These are phyloP conservation scores for Neopestalotiopsis rosae DNA, from an alignment of 2,329 filamentous ascomycete genomes.

Conservation along the genomic window DNA sequence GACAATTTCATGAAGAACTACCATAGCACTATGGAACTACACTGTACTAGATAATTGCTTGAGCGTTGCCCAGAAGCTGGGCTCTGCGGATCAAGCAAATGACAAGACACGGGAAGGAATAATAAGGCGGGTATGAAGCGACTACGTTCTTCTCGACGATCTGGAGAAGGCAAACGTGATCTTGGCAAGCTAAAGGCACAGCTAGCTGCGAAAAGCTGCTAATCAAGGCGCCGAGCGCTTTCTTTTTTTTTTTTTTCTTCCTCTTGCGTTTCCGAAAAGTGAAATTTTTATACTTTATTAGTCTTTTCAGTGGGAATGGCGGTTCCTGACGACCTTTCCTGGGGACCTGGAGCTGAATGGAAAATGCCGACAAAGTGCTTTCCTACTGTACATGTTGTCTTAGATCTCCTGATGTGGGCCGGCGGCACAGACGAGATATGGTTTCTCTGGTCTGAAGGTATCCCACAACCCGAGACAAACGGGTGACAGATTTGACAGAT, in stretches of 20 bases:
- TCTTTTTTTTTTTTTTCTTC: not conserved
- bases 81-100: conserved; percentile 9
- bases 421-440: not conserved
- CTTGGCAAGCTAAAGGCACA: not conserved
- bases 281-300: not conserved
- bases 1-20: too few species aligned
- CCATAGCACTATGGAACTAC: too few species aligned
- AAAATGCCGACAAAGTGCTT: too few species aligned
- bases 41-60: too few species aligned
- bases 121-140: not conserved
- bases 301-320: not conserved
- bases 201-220: too few species aligned
- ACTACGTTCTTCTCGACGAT: conserved; percentile 5
- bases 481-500: not conserved
- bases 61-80: not conserved
- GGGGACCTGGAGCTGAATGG: not conserved
- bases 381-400: not conserved
- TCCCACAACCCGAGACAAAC: not conserved
- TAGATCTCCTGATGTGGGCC: conserved; percentile 2
- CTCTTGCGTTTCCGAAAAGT: not conserved
- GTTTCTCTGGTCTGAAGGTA: not conserved
- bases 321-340: not conserved
- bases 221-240: not conserved
- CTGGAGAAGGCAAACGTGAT: conserved; percentile 3
- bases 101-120: not conserved